These are phyloP conservation scores for Acorus gramineus DNA, from an alignment of 106 monocot species.

Conservation along the genomic window DNA sequence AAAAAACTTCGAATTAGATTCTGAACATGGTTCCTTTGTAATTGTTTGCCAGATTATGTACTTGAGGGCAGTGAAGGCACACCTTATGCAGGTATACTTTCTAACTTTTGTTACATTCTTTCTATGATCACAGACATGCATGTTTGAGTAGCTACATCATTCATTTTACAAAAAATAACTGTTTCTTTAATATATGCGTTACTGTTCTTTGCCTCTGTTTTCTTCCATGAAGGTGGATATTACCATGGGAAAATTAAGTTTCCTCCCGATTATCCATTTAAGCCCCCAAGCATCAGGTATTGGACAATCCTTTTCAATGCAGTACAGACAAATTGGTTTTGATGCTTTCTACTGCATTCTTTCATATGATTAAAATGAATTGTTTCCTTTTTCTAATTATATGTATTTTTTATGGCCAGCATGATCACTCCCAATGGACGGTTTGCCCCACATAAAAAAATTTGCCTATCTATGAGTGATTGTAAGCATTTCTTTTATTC, in stretches of 20 bases:
- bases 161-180: no score
- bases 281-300: constrained; percentile 98
- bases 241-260: constrained; percentile 99
- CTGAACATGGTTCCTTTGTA: not conserved
- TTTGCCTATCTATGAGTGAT: constrained; percentile 77
- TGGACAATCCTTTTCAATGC: not conserved
- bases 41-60: constrained; percentile 71
- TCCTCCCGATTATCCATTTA: constrained; percentile 93
- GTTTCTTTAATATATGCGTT: not conserved
- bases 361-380: not conserved
- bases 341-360: not conserved
- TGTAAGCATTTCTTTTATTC: constrained; percentile 37
- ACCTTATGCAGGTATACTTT: constrained; percentile 70
- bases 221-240: constrained; percentile 58
- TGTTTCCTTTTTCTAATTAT: not conserved
- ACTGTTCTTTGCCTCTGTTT: not conserved
- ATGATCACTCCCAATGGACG: constrained; percentile 97
- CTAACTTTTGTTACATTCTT: no score
- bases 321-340: not conserved
- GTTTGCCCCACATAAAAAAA: constrained; percentile 81
- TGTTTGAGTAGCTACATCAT: no score
- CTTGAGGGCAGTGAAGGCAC: constrained; percentile 97
- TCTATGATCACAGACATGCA: no score
- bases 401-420: constrained; percentile 27
- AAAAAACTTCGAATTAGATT: no score